A percentile compares a stretch with the other conserved stretches of the same genome.
Conservation (phyloP, 2,329 filamentous ascomycete species). For the Diaporthe batatas region DNA sequence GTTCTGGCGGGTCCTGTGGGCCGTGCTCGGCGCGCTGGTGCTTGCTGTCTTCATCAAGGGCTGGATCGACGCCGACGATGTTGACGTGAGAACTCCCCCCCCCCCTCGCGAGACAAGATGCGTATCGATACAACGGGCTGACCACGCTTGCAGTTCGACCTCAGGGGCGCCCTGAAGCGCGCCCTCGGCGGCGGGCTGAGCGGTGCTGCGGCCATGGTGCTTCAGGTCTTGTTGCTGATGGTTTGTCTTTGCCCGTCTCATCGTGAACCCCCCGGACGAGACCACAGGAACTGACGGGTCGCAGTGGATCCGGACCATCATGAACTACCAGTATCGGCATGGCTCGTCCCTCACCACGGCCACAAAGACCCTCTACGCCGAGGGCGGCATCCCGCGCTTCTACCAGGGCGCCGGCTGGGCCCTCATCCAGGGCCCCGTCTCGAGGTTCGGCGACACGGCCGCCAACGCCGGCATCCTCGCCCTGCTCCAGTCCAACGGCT, state of each 20-base stretch:
- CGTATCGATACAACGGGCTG: not conserved
- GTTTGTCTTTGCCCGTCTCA: conserved; percentile 48
- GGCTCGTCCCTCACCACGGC: conserved; percentile 57
- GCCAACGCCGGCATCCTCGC: conserved; percentile 65
- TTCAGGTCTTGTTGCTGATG: conserved; percentile 63
- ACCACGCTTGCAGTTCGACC: conserved; percentile 55
- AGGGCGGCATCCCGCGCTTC: conserved; percentile 58
- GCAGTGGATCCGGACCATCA: conserved; percentile 62
- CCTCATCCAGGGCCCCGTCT: conserved; percentile 60
- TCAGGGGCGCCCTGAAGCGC: conserved; percentile 57
- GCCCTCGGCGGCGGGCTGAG: conserved; percentile 62
- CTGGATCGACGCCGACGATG: conserved; percentile 59
- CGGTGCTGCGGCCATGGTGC: conserved; percentile 62
- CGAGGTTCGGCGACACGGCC: conserved; percentile 62
- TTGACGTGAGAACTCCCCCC: conserved; percentile 50
- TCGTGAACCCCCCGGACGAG: not conserved
- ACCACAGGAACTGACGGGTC: not conserved
- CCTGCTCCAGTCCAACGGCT: conserved; percentile 60
- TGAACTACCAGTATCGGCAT: conserved; percentile 66
- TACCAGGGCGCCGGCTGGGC: conserved; percentile 61
- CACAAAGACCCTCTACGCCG: conserved; percentile 55
- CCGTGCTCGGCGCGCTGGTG: conserved; percentile 49
- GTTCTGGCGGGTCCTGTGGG: conserved; percentile 55
- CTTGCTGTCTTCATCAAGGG: conserved; percentile 58
- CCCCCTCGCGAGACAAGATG: rapidly evolving